Base-by-base conservation (phyloP, 805 yeast species). In the Starmerella ratchasimensis region DNA sequence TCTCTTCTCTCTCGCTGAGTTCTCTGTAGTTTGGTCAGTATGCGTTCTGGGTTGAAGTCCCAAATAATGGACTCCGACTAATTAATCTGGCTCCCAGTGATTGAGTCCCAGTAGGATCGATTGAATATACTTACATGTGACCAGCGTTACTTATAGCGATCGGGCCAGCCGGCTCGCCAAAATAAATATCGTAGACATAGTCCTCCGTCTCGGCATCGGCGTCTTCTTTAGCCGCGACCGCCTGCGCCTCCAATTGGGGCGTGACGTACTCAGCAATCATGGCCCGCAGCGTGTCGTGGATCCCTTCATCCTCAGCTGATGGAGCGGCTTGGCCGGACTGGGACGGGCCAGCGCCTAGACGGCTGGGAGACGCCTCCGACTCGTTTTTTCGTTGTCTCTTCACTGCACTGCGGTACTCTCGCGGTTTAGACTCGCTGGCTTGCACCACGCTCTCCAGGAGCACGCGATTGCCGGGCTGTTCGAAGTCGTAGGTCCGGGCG, bases 141-240 rank as follows among this genome's bases (percentile, higher is more conserved):
- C 59, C 60, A 15, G 51, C 40, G 25, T 16, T 33, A 24, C 30
- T 22, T 10, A 21, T 31, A 16, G 38, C 30, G 29, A 37, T 39
- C 7, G 45, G 31, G 7, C 43, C 43, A 22, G 58, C 42, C 69
- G 72, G 55, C 28, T 50, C 50, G n/a, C 61, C 64, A 41, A 76
- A 67, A 58, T 88, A 88, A 9, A 88, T 84, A 58, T 88, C 98
- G 52, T 83, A 88, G 15, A 88, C 97, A 49, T 82, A 88, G 31
- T 81, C 94, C n/a, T 69, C 61, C 3, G 59, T 59, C 33, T 54
- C 64, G 11, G 45, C 41, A 27, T 53, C 55, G 3, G 13, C 14
- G 4, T 9, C 9, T 13, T 21, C 25, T 8, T 15, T 22, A 14
- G 7, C 32, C 6, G 4, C 8, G n/a, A 15, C 5, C 8, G n/a